Evolutionary conservation across 148 eudicot species (phyloP).

Genomic region (Camellia lanceoleosa): DNA sequence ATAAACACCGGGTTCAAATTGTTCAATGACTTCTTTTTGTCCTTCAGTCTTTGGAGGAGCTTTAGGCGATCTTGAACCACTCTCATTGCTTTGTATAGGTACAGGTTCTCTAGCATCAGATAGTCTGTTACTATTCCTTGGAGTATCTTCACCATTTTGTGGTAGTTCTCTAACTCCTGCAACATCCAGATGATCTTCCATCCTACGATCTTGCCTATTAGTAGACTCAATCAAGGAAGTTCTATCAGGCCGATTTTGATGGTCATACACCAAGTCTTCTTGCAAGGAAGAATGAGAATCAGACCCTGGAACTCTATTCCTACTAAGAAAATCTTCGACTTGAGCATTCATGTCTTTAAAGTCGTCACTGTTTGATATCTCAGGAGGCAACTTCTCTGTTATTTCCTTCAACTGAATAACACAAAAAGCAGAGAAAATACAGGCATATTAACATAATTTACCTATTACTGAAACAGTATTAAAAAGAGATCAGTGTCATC

Average conservation of each 20-base stretch:
- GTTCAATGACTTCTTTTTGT: constrained; percentile 59
- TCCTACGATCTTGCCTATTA: constrained; percentile 20
- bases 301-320: constrained; percentile 23
- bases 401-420: constrained; percentile 59
- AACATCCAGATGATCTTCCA: constrained; percentile 23
- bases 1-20: constrained; percentile 86
- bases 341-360: constrained; percentile 51
- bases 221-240: constrained; percentile 16
- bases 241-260: constrained; percentile 12
- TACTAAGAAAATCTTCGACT: constrained; percentile 41
- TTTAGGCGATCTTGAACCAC: constrained; percentile 24
- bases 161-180: constrained; percentile 28
- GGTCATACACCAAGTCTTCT: constrained; percentile 11
- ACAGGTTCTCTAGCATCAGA: constrained; percentile 30
- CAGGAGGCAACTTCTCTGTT: constrained; percentile 51
- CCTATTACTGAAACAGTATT: neutral
- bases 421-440: constrained; percentile 7
- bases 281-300: constrained; percentile 22
- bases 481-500: neutral
- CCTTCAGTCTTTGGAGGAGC: constrained; percentile 34
- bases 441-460: neutral
- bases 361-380: constrained; percentile 34
- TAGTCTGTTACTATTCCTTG: constrained; percentile 20
- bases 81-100: constrained; percentile 28
- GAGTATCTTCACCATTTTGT: constrained; percentile 26